Base-by-base conservation (phyloP, 2,329 filamentous ascomycete species). In the Neofusicoccum sp. region DNA sequence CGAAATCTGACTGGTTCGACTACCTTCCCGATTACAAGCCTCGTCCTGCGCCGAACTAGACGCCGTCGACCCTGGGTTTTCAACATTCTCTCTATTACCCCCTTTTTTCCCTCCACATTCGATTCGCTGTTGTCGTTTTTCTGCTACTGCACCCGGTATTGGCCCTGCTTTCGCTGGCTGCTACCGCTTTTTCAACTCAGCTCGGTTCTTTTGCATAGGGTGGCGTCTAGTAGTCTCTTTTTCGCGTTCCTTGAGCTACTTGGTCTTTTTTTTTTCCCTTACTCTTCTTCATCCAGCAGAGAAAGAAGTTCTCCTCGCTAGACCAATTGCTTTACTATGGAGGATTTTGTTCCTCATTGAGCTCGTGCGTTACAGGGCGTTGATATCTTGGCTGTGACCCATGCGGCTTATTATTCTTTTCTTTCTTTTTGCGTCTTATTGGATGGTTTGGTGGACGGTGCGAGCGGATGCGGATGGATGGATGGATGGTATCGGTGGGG, bases 11-110 rank as follows among this genome's bases (percentile, higher is more conserved):
- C 64, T 91, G 88, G 83, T 99, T 99, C 69, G 87, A 95, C 62
- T 87, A 95, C 71, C 77, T 96, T 47, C 89, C 88, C n/a, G 83
- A 93, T 69, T 98, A 95, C 76, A 86, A 89, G 75, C 84, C 95
- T 2, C 34, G 59, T 4, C 49, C 59, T 8, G 12, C 38, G n/a
- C 30, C 58, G 7, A 36, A 49, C 41, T 26, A 45, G 41, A n/a
- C n/a, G n/a, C n/a, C n/a, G n/a, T n/a, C n/a, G n/a, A n/a, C n/a
- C n/a, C n/a, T n/a, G n/a, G n/a, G n/a, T n/a, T n/a, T n/a, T n/a
- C n/a, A n/a, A 3, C 36, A 56, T 31, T 43, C 49, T 24, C 38
- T 43, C n/a, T 54, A 54, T 7, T 56, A 11, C 26, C 6, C 20
- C 28, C 11, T 12, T 30, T 14, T 40, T 43, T n/a, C 14, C 20